Conservation (phyloP, 768 basidiomycete genomes). For the Clathrus columnatus region DNA sequence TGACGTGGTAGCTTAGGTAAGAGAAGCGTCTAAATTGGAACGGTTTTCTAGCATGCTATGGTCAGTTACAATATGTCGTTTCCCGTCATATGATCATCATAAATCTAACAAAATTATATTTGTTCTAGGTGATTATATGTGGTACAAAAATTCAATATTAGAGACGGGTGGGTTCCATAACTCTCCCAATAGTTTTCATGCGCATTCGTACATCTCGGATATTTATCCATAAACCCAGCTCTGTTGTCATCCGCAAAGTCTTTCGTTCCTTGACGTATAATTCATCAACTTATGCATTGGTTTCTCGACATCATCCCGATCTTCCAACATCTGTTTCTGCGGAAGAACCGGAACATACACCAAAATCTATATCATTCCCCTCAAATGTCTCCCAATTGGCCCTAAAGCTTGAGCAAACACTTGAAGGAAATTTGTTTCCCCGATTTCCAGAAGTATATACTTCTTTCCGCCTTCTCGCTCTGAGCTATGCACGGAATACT, state of each 20-base stretch:
- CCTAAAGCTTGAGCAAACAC: background rate
- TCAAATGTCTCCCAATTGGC: background rate
- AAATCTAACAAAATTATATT: no score
- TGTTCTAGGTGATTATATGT: no score
- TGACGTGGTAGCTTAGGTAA: slow-evolving; percentile 10
- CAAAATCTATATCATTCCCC: background rate
- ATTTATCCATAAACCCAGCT: background rate
- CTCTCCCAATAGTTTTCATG: background rate
- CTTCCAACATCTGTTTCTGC: background rate
- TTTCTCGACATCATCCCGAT: no score
- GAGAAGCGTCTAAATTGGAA: background rate
- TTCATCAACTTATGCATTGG: no score
- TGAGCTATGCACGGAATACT: background rate
- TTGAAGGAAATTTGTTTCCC: background rate
- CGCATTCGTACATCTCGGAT: background rate
- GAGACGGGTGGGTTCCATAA: background rate
- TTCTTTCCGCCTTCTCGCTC: background rate
- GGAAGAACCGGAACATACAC: background rate
- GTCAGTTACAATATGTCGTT: no score
- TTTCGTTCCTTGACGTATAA: no score
- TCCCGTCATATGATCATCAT: no score
- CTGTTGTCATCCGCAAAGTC: background rate
- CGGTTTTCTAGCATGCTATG: no score
- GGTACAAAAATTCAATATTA: background rate
- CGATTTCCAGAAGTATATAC: background rate